Evolutionary conservation across 805 yeast genomes (phyloP).

Genomic region (Yarrowia sp.): DNA sequence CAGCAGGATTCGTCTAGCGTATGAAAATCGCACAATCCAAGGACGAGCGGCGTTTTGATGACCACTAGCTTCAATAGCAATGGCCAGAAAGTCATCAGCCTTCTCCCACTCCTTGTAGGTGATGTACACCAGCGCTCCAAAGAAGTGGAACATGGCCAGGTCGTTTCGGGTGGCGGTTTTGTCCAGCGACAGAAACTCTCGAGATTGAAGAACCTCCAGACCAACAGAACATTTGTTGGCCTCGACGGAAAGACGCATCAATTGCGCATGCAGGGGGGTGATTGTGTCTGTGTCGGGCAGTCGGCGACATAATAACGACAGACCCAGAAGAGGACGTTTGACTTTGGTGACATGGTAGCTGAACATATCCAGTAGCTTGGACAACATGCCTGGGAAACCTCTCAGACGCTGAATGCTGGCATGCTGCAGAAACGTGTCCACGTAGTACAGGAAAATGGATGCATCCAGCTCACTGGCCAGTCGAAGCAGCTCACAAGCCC

Average conservation of each 20-base stretch:
- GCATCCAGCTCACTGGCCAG: slow-evolving; percentile 1
- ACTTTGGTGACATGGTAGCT: background rate
- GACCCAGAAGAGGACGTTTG: slow-evolving; percentile 2
- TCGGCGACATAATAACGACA: background rate
- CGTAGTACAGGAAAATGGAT: slow-evolving; percentile 1
- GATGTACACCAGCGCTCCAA: slow-evolving; percentile 29
- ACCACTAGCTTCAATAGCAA: slow-evolving; percentile 16
- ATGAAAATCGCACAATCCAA: background rate
- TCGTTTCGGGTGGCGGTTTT: slow-evolving; percentile 14
- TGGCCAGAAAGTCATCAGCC: slow-evolving; percentile 29
- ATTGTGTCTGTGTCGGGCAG: slow-evolving; percentile 9
- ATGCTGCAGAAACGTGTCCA: background rate
- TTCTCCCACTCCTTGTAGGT: slow-evolving; percentile 26
- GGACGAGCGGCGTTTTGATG: background rate
- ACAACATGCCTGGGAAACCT: background rate
- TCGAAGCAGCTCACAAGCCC: slow-evolving; percentile 16
- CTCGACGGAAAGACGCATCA: background rate
- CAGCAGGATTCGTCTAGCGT: background rate
- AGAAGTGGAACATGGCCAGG: slow-evolving; percentile 28
- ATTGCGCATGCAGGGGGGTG: slow-evolving; percentile 25
- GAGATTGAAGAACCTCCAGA: background rate
- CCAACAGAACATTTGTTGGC: slow-evolving; percentile 19
- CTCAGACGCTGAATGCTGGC: background rate
- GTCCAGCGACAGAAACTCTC: slow-evolving; percentile 5
- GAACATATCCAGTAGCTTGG: background rate